Conservation (phyloP, 1,284 basidiomycete genomes). For the Trichosporon sp. region DNA sequence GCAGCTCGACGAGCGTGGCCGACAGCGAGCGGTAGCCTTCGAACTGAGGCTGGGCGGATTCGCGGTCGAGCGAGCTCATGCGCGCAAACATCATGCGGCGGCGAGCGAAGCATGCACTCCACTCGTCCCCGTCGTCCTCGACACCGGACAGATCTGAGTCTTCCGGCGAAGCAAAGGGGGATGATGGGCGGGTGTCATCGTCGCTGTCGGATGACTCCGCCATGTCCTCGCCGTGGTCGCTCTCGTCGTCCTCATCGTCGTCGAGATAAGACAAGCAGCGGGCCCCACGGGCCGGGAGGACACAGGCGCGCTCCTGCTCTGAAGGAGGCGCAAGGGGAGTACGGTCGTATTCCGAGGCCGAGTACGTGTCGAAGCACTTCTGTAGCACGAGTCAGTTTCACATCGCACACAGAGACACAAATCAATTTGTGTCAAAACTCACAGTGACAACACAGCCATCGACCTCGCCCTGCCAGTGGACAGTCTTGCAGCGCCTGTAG, state of each 20-base stretch:
- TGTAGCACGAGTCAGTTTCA: conserved; percentile 27
- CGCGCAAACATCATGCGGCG: conserved; percentile 53
- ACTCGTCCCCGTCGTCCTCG: conserved; percentile 34
- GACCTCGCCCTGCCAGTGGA: conserved; percentile 48
- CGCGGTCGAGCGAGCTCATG: conserved; percentile 34
- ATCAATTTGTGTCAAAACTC: conserved; percentile 31
- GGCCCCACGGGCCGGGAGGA: conserved; percentile 53
- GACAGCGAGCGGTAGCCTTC: conserved; percentile 53
- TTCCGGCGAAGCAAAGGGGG: conserved; percentile 33
- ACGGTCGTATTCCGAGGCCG: conserved; percentile 56
- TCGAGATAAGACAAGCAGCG: conserved; percentile 38
- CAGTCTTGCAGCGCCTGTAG: conserved; percentile 43
- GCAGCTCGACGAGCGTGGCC: conserved; percentile 43
- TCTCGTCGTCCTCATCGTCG: conserved; percentile 32
- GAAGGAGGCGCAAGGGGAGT: conserved; percentile 57
- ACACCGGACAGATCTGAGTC: conserved; percentile 29
- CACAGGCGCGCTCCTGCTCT: conserved; percentile 53
- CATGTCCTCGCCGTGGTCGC: conserved; percentile 30
- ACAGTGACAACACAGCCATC: conserved; percentile 48
- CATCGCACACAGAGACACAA: background rate
- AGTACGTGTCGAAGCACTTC: conserved; percentile 54
- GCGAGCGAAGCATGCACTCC: conserved; percentile 51
- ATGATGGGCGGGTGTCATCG: conserved; percentile 16
- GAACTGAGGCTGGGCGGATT: conserved; percentile 44
- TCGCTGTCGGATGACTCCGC: conserved; percentile 23